These are phyloP conservation scores for Monosporozyma solicola DNA, from an alignment of 805 yeast genomes.

Conservation along the genomic window DNA sequence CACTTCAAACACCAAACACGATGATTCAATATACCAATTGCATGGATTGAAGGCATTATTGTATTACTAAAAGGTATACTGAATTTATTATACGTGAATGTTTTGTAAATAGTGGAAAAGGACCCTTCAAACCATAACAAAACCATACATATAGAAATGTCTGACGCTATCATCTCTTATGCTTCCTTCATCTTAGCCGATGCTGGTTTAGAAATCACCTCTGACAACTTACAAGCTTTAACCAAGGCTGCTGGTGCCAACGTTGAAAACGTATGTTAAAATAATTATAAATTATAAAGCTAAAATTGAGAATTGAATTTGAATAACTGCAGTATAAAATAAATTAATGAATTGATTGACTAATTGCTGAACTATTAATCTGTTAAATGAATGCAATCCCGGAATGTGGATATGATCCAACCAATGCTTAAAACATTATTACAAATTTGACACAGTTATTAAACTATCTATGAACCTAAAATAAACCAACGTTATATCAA, in stretches of 20 bases:
- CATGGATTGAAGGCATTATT: neutral
- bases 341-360: neutral
- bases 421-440: too few relatives aligned
- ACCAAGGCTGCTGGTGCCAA: slow-evolving; percentile 73
- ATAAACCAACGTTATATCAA: neutral
- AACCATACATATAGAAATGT: slow-evolving; percentile 40
- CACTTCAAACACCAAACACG: neutral
- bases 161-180: slow-evolving; percentile 92
- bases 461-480: too few relatives aligned
- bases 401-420: too few relatives aligned
- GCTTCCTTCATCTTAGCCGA: slow-evolving; percentile 98
- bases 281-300: slow-evolving; percentile 19
- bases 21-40: neutral
- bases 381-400: too few relatives aligned
- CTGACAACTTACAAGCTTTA: slow-evolving; percentile 67
- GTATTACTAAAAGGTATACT: neutral
- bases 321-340: neutral
- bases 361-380: too few relatives aligned
- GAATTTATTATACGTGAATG: neutral
- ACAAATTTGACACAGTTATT: too few relatives aligned
- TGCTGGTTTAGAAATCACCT: slow-evolving; percentile 87
- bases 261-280: slow-evolving; percentile 42
- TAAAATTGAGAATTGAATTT: neutral
- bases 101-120: neutral
- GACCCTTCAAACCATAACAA: slow-evolving; percentile 1